These are phyloP conservation scores for Withania somnifera DNA, from an alignment of 305 asterid genomes.

Conservation along the genomic window DNA sequence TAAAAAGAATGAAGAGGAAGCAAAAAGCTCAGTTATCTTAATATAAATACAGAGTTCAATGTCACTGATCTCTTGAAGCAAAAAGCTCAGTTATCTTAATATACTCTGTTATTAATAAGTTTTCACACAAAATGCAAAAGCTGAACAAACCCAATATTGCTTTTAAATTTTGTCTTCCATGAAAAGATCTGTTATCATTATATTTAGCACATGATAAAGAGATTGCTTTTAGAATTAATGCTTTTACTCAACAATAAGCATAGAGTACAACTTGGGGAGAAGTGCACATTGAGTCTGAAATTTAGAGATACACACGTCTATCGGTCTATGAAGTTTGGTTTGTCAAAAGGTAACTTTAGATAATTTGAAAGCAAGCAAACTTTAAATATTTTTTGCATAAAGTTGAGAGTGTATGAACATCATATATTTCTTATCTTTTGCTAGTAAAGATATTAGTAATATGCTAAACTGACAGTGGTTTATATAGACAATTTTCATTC, in stretches of 20 bases:
- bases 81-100: no score
- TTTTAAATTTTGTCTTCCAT: neutral
- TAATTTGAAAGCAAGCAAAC: neutral
- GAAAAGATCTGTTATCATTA: neutral
- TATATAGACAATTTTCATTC: no score
- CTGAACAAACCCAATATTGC: no score
- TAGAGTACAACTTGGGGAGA: neutral
- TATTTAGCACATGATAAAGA: neutral
- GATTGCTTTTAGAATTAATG: neutral
- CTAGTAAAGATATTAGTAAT: neutral
- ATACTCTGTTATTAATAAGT: no score
- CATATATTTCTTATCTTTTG: no score
- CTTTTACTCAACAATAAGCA: no score
- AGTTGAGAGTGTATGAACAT: no score
- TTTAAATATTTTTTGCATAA: neutral
- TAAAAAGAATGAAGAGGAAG: no score
- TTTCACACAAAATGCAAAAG: no score
- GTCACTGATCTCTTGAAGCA: no score
- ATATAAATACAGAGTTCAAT: no score
- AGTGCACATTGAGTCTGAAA: neutral
- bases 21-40: no score
- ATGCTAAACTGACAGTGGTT: neutral
- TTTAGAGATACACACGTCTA: neutral
- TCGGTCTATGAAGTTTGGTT: neutral
- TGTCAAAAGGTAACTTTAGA: neutral